phyloP scores from a whole-genome alignment of 495 filamentous ascomycete species.

The Cudoniella acicularis region DNA sequence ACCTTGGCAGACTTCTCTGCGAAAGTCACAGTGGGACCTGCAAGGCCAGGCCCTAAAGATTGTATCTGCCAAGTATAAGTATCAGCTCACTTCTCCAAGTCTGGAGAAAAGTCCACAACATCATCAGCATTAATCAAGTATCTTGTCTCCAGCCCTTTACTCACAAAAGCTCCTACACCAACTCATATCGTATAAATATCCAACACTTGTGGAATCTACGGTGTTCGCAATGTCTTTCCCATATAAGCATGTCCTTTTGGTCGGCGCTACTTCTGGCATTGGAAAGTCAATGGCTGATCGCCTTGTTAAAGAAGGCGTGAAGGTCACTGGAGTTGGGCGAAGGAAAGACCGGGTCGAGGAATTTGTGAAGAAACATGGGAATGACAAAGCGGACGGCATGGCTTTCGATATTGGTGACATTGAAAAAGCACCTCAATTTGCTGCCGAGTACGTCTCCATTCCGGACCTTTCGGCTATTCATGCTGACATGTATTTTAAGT shows the following conservation, averaged over 20 bases:
- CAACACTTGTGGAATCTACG: background rate
- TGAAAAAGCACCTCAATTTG: constrained; percentile 49
- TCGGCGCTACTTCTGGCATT: constrained; percentile 47
- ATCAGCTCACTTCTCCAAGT: too few relatives aligned
- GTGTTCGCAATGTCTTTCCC: constrained; percentile 12
- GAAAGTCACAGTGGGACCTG: too few relatives aligned
- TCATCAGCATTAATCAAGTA: too few relatives aligned
- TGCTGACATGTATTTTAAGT: constrained; percentile 21
- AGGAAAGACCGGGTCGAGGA: constrained; percentile 53
- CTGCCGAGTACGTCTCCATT: constrained; percentile 28
- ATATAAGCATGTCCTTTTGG: constrained; percentile 33
- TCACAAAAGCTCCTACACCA: too few relatives aligned
- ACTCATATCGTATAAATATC: too few relatives aligned
- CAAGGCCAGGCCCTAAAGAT: too few relatives aligned
- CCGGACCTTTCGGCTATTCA: background rate
- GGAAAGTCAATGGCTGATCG: constrained; percentile 34
- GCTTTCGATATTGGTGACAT: constrained; percentile 58
- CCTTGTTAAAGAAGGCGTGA: constrained; percentile 12
- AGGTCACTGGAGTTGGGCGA: constrained; percentile 51
- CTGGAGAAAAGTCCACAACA: too few relatives aligned
- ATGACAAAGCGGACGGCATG: constrained; percentile 31
- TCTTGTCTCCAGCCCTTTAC: too few relatives aligned
- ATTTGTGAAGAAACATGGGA: constrained; percentile 48
- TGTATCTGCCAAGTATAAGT: too few relatives aligned
- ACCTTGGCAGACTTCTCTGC: too few relatives aligned